phyloP scores from a whole-genome alignment of 2,329 filamentous ascomycete species.

The Lachnellula willkommii region DNA sequence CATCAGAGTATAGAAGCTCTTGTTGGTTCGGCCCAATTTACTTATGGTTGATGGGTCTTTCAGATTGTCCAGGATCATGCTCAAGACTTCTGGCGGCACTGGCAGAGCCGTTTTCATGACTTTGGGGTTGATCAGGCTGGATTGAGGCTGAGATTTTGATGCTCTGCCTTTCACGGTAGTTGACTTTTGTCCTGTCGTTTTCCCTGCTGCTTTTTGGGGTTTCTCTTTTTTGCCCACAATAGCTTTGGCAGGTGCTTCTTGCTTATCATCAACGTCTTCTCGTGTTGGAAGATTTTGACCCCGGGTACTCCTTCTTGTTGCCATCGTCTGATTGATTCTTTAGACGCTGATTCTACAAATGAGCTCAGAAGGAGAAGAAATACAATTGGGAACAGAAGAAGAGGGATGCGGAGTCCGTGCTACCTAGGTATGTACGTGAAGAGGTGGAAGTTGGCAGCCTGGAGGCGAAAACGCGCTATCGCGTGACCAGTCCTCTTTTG shows the following conservation, averaged over 20 bases:
- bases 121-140: background rate
- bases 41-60: conserved; percentile 1
- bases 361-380: background rate
- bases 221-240: background rate
- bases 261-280: background rate
- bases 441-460: too few relatives aligned
- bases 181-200: background rate
- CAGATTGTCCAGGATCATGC: conserved; percentile 4
- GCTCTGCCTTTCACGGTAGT: background rate
- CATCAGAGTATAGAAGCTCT: background rate
- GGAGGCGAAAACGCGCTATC: too few relatives aligned
- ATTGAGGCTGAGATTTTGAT: background rate
- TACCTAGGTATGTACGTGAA: too few relatives aligned
- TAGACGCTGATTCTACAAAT: background rate
- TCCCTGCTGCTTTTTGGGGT: background rate
- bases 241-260: background rate
- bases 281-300: background rate
- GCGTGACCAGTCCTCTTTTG: too few relatives aligned
- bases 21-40: conserved; percentile 1
- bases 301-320: conserved; percentile 2
- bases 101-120: conserved; percentile 1
- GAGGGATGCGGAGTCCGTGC: too few relatives aligned
- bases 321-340: background rate
- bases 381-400: too few relatives aligned
- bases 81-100: conserved; percentile 2